These are phyloP conservation scores for Vinca minor DNA, from an alignment of 257 asterid genomes.

Conservation along the genomic window DNA sequence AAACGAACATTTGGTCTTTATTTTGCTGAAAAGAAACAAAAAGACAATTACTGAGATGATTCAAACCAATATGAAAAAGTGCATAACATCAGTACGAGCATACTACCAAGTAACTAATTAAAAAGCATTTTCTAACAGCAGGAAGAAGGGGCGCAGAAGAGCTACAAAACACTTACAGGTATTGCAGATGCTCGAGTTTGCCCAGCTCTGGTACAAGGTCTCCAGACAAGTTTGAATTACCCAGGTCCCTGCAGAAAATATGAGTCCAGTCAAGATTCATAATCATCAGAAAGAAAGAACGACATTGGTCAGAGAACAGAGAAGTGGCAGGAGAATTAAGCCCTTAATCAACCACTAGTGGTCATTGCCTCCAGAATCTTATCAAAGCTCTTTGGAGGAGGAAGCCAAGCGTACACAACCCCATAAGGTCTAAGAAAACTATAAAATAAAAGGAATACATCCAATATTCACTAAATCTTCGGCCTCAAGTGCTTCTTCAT, in stretches of 20 bases:
- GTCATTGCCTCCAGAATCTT: neutral
- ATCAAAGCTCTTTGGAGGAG: neutral
- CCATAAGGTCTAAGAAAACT: neutral
- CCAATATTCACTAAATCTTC: too few relatives aligned
- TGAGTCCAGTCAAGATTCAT: neutral
- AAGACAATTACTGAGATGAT: neutral
- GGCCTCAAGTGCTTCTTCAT: neutral
- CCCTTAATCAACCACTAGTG: neutral
- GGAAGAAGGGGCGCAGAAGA: neutral
- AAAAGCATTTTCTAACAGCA: neutral
- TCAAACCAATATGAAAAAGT: neutral
- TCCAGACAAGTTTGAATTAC: slow-evolving; percentile 67
- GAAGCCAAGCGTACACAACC: neutral
- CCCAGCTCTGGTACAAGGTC: slow-evolving; percentile 67
- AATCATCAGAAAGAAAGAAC: neutral
- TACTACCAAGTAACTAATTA: neutral
- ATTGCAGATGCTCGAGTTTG: slow-evolving; percentile 60
- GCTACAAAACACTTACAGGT: slow-evolving; percentile 45
- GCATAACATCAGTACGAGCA: neutral
- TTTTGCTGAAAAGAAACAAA: slow-evolving; percentile 1
- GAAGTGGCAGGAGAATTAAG: neutral
- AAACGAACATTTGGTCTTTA: neutral
- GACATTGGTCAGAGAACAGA: neutral
- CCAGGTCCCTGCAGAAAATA: slow-evolving; percentile 51
- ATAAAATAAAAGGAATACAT: neutral